These are phyloP conservation scores for Oryza nivara DNA, from an alignment of 176 grass and related monocot species.

Conservation along the genomic window DNA sequence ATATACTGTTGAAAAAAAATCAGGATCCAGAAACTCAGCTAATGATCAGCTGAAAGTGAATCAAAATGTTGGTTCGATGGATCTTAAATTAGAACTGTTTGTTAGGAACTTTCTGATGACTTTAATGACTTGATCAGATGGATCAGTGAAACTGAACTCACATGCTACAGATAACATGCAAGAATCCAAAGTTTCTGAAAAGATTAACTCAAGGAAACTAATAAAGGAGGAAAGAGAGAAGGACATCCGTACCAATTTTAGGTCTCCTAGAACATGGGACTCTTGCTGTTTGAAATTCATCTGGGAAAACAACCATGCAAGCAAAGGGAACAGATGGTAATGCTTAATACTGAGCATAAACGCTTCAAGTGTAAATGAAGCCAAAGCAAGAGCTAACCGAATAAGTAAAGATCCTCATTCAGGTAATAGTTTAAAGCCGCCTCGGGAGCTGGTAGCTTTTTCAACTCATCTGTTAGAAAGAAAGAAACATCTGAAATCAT, in stretches of 20 bases:
- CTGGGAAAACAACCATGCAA: conserved; percentile 38
- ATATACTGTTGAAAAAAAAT: background rate
- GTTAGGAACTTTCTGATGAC: no score
- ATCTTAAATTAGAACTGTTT: background rate
- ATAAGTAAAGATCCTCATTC: conserved; percentile 92
- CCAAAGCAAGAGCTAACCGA: conserved; percentile 55
- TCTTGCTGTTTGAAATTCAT: conserved; percentile 93
- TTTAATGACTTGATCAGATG: background rate
- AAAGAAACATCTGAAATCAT: conserved; percentile 32
- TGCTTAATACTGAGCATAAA: background rate
- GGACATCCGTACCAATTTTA: conserved; percentile 62
- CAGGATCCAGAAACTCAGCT: background rate
- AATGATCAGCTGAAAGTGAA: background rate
- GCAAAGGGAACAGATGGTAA: conserved; percentile 20
- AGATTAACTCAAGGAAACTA: background rate
- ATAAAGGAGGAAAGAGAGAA: background rate
- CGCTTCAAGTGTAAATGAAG: background rate
- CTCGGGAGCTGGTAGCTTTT: conserved; percentile 73
- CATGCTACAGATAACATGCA: background rate
- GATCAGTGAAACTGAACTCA: conserved; percentile 5
- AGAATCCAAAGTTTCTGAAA: conserved; percentile 12
- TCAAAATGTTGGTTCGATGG: background rate
- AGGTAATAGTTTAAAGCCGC: conserved; percentile 80
- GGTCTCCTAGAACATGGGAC: conserved; percentile 79
- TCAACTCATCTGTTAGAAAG: conserved; percentile 70